A percentile compares a stretch with the other conserved stretches of the same genome.
Conservation (phyloP, 495 filamentous ascomycete species). For the Cairneyella variabilis region DNA sequence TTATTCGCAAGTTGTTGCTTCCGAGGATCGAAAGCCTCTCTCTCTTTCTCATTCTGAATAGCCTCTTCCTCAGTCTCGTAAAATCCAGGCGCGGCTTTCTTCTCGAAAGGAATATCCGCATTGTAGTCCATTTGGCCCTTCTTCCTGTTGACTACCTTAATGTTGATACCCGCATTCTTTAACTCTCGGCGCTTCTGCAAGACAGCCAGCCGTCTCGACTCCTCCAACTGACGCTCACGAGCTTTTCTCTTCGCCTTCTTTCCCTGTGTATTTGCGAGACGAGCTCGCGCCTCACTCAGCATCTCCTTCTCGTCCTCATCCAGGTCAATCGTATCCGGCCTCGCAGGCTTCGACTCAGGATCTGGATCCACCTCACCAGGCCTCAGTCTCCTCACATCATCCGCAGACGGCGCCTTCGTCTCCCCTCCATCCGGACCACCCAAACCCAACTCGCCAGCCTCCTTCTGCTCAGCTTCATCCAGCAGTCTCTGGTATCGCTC, state of each 20-base stretch:
- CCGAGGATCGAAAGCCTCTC: slow-evolving; percentile 85
- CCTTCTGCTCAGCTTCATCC: slow-evolving; percentile 90
- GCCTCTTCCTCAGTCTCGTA: slow-evolving; percentile 88
- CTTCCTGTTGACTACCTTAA: slow-evolving; percentile 91
- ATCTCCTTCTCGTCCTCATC: slow-evolving; percentile 99
- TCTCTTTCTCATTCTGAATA: slow-evolving; percentile 75
- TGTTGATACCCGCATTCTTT: slow-evolving; percentile 96
- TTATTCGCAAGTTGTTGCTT: slow-evolving; percentile 96
- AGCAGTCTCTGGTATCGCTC: slow-evolving; percentile 95
- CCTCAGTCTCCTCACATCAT: slow-evolving; percentile 84
- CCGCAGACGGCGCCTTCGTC: slow-evolving; percentile 81
- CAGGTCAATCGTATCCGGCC: slow-evolving; percentile 94
- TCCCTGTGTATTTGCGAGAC: slow-evolving; percentile 94
- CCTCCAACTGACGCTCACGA: slow-evolving; percentile 90
- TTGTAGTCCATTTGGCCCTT: slow-evolving; percentile 99
- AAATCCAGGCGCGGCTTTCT: slow-evolving; percentile 83
- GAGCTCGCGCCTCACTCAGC: slow-evolving; percentile 94
- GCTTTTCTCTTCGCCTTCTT: slow-evolving; percentile 99
- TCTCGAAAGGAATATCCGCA: slow-evolving; percentile 97
- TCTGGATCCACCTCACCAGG: slow-evolving; percentile 95
- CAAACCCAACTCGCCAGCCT: slow-evolving; percentile 75
- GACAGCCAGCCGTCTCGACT: slow-evolving; percentile 82
- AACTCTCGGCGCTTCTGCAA: slow-evolving; percentile 94
- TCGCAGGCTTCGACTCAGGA: slow-evolving; percentile 93
- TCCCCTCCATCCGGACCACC: slow-evolving; percentile 86